phyloP scores from a whole-genome alignment of 345 rosid species.

The Microcos paniculata region DNA sequence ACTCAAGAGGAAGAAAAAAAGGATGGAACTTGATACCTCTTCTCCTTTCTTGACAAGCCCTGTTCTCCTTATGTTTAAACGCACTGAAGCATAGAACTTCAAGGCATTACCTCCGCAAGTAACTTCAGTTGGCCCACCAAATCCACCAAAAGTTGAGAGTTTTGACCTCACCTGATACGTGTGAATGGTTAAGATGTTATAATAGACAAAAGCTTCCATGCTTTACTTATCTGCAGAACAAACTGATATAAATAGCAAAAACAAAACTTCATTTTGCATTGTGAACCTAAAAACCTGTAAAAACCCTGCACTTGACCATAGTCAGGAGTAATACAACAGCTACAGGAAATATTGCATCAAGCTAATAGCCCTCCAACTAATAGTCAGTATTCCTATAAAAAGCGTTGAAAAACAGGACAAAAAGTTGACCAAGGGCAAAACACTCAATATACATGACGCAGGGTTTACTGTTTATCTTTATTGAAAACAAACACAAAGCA shows the following conservation, averaged over 20 bases:
- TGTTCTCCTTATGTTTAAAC: conserved; percentile 66
- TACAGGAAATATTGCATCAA: neutral
- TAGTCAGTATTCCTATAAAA: neutral
- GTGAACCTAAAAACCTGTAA: neutral
- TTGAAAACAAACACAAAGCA: neutral
- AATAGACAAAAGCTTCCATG: neutral
- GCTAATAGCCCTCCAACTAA: neutral
- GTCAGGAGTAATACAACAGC: neutral
- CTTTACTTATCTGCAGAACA: neutral
- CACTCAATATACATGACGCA: no score
- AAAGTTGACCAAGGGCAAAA: neutral
- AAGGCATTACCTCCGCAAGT: conserved; percentile 99
- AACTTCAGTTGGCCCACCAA: conserved; percentile 93
- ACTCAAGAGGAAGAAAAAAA: neutral
- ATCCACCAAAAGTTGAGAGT: conserved; percentile 86
- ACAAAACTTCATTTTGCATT: neutral
- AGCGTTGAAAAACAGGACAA: neutral
- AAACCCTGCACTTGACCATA: neutral
- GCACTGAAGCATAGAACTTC: conserved; percentile 96
- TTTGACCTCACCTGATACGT: conserved; percentile 79
- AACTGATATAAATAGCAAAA: neutral
- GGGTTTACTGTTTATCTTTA: no score
- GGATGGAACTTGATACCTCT: conserved; percentile 51
- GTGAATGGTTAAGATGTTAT: neutral
- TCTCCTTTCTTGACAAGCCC: conserved; percentile 86